Percentiles rank a stretch among this genome's conserved stretches.
phyloP scores from a whole-genome alignment of 2,329 filamentous ascomycete species.

The Aspergillus oerlinghausenensis region DNA sequence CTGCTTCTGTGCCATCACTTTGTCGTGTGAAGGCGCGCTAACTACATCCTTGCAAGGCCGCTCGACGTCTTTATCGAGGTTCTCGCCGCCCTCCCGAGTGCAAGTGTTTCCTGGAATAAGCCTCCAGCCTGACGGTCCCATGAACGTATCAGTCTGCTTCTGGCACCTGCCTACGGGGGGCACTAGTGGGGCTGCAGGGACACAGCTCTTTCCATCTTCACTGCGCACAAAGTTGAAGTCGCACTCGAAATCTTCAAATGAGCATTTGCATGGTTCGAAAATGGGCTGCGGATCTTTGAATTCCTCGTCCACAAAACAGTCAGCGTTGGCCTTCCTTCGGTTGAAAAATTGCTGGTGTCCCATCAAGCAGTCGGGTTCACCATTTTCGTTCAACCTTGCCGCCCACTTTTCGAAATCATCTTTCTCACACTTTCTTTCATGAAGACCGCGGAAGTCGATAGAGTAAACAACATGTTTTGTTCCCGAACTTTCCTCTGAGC shows the following conservation, averaged over 20 bases:
- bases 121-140: constrained; percentile 84
- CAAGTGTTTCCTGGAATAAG: constrained; percentile 82
- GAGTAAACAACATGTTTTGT: constrained; percentile 62
- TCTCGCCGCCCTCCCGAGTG: constrained; percentile 54
- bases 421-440: constrained; percentile 72
- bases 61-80: constrained; percentile 70
- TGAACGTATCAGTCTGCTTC: constrained; percentile 67
- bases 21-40: constrained; percentile 55
- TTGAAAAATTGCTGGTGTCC: constrained; percentile 86
- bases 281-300: constrained; percentile 73
- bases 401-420: constrained; percentile 78
- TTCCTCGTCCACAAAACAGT: constrained; percentile 83
- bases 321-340: constrained; percentile 77
- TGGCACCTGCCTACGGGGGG: constrained; percentile 72
- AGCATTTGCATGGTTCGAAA: constrained; percentile 74
- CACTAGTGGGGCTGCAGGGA: constrained; percentile 56
- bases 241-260: constrained; percentile 84
- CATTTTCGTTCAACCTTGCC: constrained; percentile 74
- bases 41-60: constrained; percentile 66
- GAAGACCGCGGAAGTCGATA: constrained; percentile 77
- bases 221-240: constrained; percentile 81
- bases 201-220: constrained; percentile 65
- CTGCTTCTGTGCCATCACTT: constrained; percentile 59
- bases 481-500: constrained; percentile 49
- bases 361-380: constrained; percentile 86